A percentile compares a stretch with the other conserved stretches of the same genome.
phyloP scores from a whole-genome alignment of 768 basidiomycete species.

The Lyophyllum shimeji region DNA sequence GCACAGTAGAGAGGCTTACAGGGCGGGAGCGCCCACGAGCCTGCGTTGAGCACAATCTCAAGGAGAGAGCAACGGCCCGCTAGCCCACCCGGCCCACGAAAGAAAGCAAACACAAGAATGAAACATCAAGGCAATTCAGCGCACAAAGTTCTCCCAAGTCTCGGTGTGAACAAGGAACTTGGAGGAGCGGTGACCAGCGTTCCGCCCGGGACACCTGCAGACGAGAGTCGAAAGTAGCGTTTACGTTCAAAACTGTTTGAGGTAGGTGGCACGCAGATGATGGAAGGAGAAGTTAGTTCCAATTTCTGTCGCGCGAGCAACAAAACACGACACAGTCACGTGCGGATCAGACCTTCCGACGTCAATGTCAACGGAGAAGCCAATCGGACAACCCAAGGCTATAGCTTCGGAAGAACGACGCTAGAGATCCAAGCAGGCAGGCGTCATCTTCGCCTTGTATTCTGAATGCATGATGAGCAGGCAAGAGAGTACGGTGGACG shows the following conservation, averaged over 20 bases:
- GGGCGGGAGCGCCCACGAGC: too few species aligned
- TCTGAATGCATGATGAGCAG: not conserved
- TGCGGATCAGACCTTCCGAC: slow-evolving; percentile 6
- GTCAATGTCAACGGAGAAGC: slow-evolving; percentile 2
- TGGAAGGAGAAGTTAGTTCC: not conserved
- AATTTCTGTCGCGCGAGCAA: not conserved
- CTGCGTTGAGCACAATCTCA: too few species aligned
- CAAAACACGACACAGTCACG: slow-evolving; percentile 1
- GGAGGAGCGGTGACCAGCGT: not conserved
- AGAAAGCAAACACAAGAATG: not conserved
- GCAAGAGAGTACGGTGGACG: not conserved
- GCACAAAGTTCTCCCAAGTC: not conserved
- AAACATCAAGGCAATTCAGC: not conserved
- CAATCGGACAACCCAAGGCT: not conserved
- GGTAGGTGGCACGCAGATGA: not conserved
- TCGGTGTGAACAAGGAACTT: not conserved
- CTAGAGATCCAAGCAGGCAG: not conserved
- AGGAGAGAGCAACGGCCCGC: slow-evolving; percentile 11
- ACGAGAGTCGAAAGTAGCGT: not conserved
- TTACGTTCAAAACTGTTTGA: not conserved
- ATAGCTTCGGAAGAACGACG: not conserved
- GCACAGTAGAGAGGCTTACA: too few species aligned
- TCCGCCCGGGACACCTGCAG: slow-evolving; percentile 13
- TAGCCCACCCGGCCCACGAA: slow-evolving; percentile 9
- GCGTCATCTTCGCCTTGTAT: not conserved